A percentile compares a stretch with the other conserved stretches of the same genome.
Evolutionary conservation across 441 rosid genomes (phyloP).

Genomic region (Gossypium lobatum): DNA sequence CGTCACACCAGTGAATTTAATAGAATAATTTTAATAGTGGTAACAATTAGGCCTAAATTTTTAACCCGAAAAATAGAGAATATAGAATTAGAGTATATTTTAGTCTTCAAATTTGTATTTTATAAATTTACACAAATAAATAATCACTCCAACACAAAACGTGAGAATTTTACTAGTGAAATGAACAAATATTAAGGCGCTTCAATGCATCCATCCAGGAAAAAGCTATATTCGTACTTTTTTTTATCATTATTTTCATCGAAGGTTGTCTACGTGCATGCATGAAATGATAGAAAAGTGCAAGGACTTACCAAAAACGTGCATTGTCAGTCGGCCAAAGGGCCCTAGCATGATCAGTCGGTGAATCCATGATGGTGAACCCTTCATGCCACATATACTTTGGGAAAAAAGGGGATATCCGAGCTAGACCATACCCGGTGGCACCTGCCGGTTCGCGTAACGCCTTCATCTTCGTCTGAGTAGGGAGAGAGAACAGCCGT

Average conservation of each 20-base stretch:
- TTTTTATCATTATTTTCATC: background rate
- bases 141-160: too few relatives aligned
- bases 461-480: slow-evolving; percentile 30
- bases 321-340: slow-evolving; percentile 30
- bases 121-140: too few relatives aligned
- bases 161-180: too few relatives aligned
- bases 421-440: slow-evolving; percentile 36
- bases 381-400: slow-evolving; percentile 49
- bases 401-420: slow-evolving; percentile 29
- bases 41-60: too few relatives aligned
- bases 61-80: too few relatives aligned
- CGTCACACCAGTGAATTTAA: too few relatives aligned
- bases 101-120: too few relatives aligned
- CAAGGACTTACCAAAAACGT: slow-evolving; percentile 38
- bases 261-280: slow-evolving; percentile 17
- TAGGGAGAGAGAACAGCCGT: slow-evolving; percentile 33
- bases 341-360: slow-evolving; percentile 25
- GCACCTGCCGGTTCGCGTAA: slow-evolving; percentile 24
- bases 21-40: too few relatives aligned
- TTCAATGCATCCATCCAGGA: background rate
- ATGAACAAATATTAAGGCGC: background rate
- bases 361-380: slow-evolving; percentile 33
- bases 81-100: too few relatives aligned
- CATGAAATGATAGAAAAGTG: slow-evolving; percentile 23
- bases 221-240: background rate